phyloP scores from a whole-genome alignment of 129 eudicot genomes.

The Mikania micrantha region DNA sequence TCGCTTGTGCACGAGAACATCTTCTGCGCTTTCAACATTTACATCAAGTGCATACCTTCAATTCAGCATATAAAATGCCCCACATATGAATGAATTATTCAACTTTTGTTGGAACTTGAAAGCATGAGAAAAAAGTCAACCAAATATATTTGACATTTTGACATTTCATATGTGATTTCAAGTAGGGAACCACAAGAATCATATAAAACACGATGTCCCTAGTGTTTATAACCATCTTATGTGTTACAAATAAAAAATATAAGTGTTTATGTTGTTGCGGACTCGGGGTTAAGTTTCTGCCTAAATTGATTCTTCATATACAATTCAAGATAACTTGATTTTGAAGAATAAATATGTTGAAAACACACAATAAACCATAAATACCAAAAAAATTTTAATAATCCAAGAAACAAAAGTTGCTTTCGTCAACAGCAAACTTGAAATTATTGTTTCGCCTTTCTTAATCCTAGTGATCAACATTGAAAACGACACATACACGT shows the following conservation, averaged over 20 bases:
- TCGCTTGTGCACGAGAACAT: constrained; percentile 85
- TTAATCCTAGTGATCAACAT: no score
- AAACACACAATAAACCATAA: background rate
- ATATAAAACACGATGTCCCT: no score
- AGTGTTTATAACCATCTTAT: no score
- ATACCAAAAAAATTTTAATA: background rate
- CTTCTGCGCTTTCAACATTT: constrained; percentile 97
- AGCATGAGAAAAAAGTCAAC: background rate
- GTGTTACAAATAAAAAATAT: no score
- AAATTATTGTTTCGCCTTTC: no score
- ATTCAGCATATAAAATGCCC: constrained; percentile 3
- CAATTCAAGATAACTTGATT: no score
- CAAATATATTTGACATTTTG: background rate
- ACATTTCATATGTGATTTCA: constrained; percentile 4
- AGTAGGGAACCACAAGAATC: no score
- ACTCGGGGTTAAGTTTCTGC: no score
- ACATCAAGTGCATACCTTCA: constrained; percentile 97
- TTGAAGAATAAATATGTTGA: background rate
- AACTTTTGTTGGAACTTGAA: background rate
- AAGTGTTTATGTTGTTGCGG: no score
- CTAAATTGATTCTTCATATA: no score
- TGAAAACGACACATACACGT: background rate
- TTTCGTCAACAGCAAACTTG: background rate
- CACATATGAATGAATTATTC: constrained; percentile 9
- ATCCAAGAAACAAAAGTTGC: constrained; percentile 6